Conservation (phyloP, 352 stramenopile species). For the Thalassiosira hispida region DNA sequence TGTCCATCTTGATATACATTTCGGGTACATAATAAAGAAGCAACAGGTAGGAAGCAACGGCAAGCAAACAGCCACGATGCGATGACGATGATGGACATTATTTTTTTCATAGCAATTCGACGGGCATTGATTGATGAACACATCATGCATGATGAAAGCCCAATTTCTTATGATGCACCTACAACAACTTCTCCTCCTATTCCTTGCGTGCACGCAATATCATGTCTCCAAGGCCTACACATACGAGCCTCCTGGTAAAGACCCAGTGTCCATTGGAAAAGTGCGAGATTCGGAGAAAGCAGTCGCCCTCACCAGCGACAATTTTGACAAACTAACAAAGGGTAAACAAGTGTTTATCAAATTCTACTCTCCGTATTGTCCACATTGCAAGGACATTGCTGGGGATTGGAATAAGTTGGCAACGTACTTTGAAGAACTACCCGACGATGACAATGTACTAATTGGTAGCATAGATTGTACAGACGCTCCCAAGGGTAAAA, state of each 20-base stretch:
- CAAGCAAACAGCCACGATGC: too few relatives aligned
- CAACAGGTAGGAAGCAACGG: too few relatives aligned
- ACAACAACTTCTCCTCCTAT: neutral
- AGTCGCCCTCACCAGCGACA: conserved; percentile 40
- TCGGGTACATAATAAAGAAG: too few relatives aligned
- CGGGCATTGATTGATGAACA: too few relatives aligned
- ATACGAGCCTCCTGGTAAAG: conserved; percentile 40
- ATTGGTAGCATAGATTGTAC: conserved; percentile 72
- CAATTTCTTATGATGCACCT: neutral
- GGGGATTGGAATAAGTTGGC: conserved; percentile 49
- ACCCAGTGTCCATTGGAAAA: conserved; percentile 51
- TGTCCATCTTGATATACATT: too few relatives aligned
- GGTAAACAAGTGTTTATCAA: conserved; percentile 57
- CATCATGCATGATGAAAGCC: too few relatives aligned
- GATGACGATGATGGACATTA: too few relatives aligned
- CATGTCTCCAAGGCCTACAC: conserved; percentile 30
- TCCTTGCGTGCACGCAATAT: neutral
- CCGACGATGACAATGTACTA: conserved; percentile 37
- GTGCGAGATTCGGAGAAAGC: conserved; percentile 32
- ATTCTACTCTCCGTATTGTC: conserved; percentile 53
- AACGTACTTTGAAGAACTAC: conserved; percentile 34
- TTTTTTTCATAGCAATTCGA: too few relatives aligned
- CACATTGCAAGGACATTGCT: conserved; percentile 52
- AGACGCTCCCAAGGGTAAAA: conserved; percentile 45
- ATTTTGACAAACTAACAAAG: conserved; percentile 54